phyloP scores from a whole-genome alignment of 371 early-diverging fungal genomes.

The Apophysomyces ossiformis region DNA sequence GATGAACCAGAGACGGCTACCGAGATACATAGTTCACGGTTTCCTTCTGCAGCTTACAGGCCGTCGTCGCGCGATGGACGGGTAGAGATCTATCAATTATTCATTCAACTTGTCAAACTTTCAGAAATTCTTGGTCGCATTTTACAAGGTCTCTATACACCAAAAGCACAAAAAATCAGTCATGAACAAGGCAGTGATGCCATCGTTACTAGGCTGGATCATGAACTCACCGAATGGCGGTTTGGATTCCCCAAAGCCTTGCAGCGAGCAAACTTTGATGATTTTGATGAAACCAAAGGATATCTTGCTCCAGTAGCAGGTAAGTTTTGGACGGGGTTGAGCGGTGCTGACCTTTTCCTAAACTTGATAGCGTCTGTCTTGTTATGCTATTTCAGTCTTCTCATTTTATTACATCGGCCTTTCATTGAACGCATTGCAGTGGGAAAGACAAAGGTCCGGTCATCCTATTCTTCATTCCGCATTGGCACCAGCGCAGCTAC shows the following conservation, averaged over 20 bases:
- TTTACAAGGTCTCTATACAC: slow-evolving; percentile 49
- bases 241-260: slow-evolving; percentile 45
- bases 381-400: slow-evolving; percentile 43
- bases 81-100: slow-evolving; percentile 42
- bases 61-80: slow-evolving; percentile 27
- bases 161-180: slow-evolving; percentile 43
- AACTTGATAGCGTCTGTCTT: slow-evolving; percentile 36
- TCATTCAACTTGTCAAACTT: slow-evolving; percentile 47
- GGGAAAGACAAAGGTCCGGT: slow-evolving; percentile 26
- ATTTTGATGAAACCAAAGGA: slow-evolving; percentile 23
- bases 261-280: slow-evolving; percentile 21
- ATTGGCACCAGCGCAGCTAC: slow-evolving; percentile 54
- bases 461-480: slow-evolving; percentile 45
- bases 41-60: slow-evolving; percentile 41
- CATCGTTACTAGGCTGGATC: slow-evolving; percentile 46
- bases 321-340: slow-evolving; percentile 17
- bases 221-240: slow-evolving; percentile 51
- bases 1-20: slow-evolving; percentile 36
- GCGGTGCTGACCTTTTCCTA: background rate
- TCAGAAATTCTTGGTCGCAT: slow-evolving; percentile 50
- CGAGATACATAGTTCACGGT: slow-evolving; percentile 20
- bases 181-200: slow-evolving; percentile 47
- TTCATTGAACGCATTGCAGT: slow-evolving; percentile 39
- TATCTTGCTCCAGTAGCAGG: slow-evolving; percentile 47
- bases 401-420: slow-evolving; percentile 52